Evolutionary conservation across 2,329 filamentous ascomycete genomes (phyloP).

Genomic region (Colletotrichum paranaense): DNA sequence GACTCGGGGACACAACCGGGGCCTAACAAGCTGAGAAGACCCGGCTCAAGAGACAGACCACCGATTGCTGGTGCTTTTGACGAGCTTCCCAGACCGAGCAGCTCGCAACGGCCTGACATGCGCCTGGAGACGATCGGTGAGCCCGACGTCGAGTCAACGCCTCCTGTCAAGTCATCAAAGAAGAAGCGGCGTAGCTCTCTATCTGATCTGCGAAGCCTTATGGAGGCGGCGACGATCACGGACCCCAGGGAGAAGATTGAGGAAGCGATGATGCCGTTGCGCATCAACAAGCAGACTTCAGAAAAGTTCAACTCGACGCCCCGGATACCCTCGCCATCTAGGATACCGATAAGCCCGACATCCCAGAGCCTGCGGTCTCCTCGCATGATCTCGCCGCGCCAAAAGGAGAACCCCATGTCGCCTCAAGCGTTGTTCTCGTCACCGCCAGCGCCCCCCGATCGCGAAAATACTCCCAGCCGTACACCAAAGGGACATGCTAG

Average conservation of each 20-base stretch:
- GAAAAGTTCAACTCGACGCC: slow-evolving; percentile 68
- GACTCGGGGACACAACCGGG: slow-evolving; percentile 69
- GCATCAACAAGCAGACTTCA: slow-evolving; percentile 64
- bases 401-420: slow-evolving; percentile 59
- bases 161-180: slow-evolving; percentile 56
- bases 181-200: slow-evolving; percentile 93
- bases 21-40: slow-evolving; percentile 63
- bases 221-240: slow-evolving; percentile 69
- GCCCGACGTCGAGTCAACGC: slow-evolving; percentile 53
- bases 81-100: slow-evolving; percentile 65
- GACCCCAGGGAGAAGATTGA: slow-evolving; percentile 50
- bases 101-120: slow-evolving; percentile 67
- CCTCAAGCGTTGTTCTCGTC: slow-evolving; percentile 26
- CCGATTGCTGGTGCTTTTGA: slow-evolving; percentile 73
- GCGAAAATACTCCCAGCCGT: slow-evolving; percentile 18
- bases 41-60: slow-evolving; percentile 69
- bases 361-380: slow-evolving; percentile 53
- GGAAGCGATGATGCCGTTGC: slow-evolving; percentile 58
- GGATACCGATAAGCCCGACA: slow-evolving; percentile 63
- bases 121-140: slow-evolving; percentile 70
- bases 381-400: slow-evolving; percentile 42
- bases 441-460: slow-evolving; percentile 14
- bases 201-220: slow-evolving; percentile 81
- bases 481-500: slow-evolving; percentile 53
- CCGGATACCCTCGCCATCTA: slow-evolving; percentile 57